Conservation (phyloP, 1,284 basidiomycete genomes). For the Cryptococcus maquisensis region DNA sequence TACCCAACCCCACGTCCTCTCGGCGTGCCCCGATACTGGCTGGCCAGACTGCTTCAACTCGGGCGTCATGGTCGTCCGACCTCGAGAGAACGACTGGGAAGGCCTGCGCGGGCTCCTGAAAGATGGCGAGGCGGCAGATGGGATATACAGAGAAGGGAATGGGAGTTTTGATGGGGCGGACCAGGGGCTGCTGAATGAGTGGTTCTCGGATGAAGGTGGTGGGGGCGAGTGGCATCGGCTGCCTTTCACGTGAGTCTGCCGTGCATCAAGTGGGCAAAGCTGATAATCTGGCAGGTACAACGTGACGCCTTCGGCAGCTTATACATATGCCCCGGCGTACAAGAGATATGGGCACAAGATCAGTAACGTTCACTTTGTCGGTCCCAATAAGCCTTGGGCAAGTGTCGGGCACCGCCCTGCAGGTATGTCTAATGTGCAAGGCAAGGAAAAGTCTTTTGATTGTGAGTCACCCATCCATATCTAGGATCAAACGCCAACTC, state of each 20-base stretch:
- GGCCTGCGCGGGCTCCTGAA: conserved; percentile 60
- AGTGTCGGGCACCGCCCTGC: conserved; percentile 61
- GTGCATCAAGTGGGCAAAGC: not conserved
- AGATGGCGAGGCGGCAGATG: conserved; percentile 52
- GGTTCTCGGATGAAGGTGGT: conserved; percentile 58
- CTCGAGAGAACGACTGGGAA: conserved; percentile 74
- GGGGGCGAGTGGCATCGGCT: conserved; percentile 83
- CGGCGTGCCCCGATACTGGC: conserved; percentile 90
- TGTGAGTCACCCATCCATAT: conserved; percentile 28
- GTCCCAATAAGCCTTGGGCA: conserved; percentile 87
- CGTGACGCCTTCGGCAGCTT: conserved; percentile 93
- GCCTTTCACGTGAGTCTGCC: conserved; percentile 63
- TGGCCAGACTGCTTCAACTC: conserved; percentile 99
- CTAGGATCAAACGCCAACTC: conserved; percentile 8
- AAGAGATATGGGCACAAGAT: conserved; percentile 85
- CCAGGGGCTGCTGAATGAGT: conserved; percentile 93
- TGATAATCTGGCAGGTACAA: conserved; percentile 61
- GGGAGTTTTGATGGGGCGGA: conserved; percentile 97
- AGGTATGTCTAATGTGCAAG: conserved; percentile 47
- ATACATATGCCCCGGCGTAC: conserved; percentile 97
- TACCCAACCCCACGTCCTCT: conserved; percentile 49
- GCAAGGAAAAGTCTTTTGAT: conserved; percentile 37
- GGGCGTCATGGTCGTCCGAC: conserved; percentile 82
- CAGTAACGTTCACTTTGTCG: conserved; percentile 90
- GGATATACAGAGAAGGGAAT: conserved; percentile 49